Percentiles rank a stretch among this genome's conserved stretches.
Conservation (phyloP, 306 rosid species). For the Vigna angularis region DNA sequence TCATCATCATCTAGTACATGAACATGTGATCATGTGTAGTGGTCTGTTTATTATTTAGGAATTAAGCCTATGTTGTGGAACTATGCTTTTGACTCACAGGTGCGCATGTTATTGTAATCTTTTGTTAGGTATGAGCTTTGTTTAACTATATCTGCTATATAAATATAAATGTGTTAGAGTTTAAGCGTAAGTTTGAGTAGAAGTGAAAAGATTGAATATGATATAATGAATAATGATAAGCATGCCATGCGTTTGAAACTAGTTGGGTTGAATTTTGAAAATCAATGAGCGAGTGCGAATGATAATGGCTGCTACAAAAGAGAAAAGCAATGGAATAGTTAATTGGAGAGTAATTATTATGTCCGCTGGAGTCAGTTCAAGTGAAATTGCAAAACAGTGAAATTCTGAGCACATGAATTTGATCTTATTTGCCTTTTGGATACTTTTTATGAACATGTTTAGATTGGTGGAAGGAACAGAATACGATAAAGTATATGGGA, state of each 20-base stretch:
- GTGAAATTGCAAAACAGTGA: background rate
- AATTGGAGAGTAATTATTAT: background rate
- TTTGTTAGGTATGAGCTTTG: background rate
- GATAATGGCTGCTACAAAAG: background rate
- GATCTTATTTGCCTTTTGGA: no score
- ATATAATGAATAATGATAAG: background rate
- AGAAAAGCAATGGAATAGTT: background rate
- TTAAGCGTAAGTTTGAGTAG: no score
- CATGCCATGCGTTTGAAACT: conserved; percentile 2
- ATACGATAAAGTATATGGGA: no score
- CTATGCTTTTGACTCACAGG: conserved; percentile 28
- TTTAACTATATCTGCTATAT: background rate
- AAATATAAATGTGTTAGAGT: no score
- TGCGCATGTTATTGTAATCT: conserved; percentile 26
- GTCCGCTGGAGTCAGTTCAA: background rate
- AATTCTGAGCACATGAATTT: background rate
- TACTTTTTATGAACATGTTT: background rate
- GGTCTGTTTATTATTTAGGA: conserved; percentile 30
- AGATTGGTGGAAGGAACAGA: no score
- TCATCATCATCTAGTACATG: conserved; percentile 11
- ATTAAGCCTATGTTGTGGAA: background rate
- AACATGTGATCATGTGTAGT: background rate
- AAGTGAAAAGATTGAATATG: background rate
- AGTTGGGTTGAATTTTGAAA: conserved; percentile 2
- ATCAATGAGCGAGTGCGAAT: background rate